Evolutionary conservation across 179 eudicot species (phyloP).

Genomic region (Kewa caespitosa): DNA sequence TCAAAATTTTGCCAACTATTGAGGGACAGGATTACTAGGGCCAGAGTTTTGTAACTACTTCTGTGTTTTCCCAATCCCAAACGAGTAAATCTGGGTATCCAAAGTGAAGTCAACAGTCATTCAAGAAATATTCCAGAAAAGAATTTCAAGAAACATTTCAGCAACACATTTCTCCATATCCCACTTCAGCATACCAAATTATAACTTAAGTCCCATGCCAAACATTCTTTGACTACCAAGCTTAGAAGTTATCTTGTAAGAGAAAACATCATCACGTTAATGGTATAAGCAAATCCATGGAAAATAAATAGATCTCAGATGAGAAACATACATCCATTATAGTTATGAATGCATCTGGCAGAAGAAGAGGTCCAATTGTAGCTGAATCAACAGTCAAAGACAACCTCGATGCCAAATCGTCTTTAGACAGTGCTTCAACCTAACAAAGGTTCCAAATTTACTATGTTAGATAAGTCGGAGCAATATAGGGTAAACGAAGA

Average conservation of each 20-base stretch:
- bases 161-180: not conserved
- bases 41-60: too few relatives aligned
- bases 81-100: too few relatives aligned
- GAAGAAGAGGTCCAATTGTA: constrained; percentile 71
- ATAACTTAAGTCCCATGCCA: not conserved
- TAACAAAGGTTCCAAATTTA: constrained; percentile 31
- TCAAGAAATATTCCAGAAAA: too few relatives aligned
- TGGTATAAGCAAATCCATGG: not conserved
- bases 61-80: too few relatives aligned
- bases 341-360: constrained; percentile 72
- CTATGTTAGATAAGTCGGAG: not conserved
- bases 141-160: too few relatives aligned
- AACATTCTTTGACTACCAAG: not conserved
- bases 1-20: too few relatives aligned
- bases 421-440: constrained; percentile 84
- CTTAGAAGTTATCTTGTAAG: not conserved
- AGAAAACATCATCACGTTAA: not conserved
- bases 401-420: constrained; percentile 89
- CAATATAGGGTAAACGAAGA: not conserved
- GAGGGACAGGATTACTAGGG: too few relatives aligned
- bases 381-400: constrained; percentile 74
- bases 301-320: not conserved
- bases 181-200: not conserved
- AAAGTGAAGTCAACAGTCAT: too few relatives aligned
- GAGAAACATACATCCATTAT: constrained; percentile 77